A percentile compares a stretch with the other conserved stretches of the same genome.
Evolutionary conservation across 2,329 filamentous ascomycete species (phyloP).

Genomic region (Penicillium paneum): DNA sequence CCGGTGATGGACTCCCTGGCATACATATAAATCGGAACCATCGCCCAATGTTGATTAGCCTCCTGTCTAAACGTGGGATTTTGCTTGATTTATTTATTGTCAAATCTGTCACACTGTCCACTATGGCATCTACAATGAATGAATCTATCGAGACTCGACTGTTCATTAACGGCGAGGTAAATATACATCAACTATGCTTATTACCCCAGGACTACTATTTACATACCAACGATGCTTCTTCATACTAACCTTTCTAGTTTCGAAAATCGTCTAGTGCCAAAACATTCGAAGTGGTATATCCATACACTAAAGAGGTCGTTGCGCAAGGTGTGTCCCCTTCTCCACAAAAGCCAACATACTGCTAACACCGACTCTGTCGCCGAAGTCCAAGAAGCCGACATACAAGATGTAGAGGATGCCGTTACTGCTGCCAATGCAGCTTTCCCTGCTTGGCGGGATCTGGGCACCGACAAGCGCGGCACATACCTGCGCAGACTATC

Average conservation of each 20-base stretch:
- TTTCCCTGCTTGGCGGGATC: constrained; percentile 39
- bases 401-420: constrained; percentile 35
- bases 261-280: constrained; percentile 27
- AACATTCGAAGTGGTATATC: constrained; percentile 31
- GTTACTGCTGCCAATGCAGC: constrained; percentile 39
- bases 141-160: constrained; percentile 32
- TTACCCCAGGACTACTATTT: too few relatives aligned
- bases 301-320: constrained; percentile 29
- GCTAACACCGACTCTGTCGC: neutral
- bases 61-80: neutral
- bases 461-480: constrained; percentile 33
- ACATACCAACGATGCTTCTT: neutral
- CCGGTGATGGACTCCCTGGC: neutral
- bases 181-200: neutral
- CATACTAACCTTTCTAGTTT: constrained; percentile 17
- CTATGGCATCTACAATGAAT: constrained; percentile 10
- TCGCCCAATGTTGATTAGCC: neutral
- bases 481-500: constrained; percentile 35
- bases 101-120: neutral
- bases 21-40: neutral
- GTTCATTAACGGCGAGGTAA: constrained; percentile 35
- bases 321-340: constrained; percentile 24
- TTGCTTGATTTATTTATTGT: neutral
- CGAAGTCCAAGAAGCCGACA: constrained; percentile 33
- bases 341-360: neutral